phyloP scores from a whole-genome alignment of 345 rosid species.

The Cardamine resedifolia region DNA sequence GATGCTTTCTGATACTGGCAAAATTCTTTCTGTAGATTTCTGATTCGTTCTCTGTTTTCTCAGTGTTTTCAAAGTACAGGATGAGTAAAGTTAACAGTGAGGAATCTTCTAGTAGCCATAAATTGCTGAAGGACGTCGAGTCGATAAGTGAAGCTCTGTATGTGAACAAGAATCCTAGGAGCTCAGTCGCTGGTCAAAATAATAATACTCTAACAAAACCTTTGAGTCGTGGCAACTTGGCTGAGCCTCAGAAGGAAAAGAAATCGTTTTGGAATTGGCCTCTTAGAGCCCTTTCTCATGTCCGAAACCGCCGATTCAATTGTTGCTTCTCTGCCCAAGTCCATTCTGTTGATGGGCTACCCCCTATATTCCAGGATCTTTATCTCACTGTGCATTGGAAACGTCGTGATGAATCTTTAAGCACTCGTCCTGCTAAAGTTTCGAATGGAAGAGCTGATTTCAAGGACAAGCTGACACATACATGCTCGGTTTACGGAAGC shows the following conservation, averaged over 20 bases:
- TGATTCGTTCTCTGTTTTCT: not conserved
- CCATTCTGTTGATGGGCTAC: constrained; percentile 68
- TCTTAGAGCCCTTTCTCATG: constrained; percentile 69
- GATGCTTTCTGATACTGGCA: constrained; percentile 6
- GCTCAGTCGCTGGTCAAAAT: constrained; percentile 40
- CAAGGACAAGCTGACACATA: constrained; percentile 69
- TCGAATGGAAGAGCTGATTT: constrained; percentile 64
- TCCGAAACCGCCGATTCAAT: constrained; percentile 61
- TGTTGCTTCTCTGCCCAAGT: constrained; percentile 84
- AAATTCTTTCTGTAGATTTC: constrained; percentile 7
- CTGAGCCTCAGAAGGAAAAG: constrained; percentile 64
- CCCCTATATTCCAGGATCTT: constrained; percentile 50
- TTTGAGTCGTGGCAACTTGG: constrained; percentile 47
- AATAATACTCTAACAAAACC: constrained; percentile 43
- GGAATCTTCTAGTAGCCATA: constrained; percentile 52
- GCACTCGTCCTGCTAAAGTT: constrained; percentile 64
- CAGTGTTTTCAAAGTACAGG: constrained; percentile 35
- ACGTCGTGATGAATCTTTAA: constrained; percentile 74
- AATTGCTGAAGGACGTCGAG: constrained; percentile 71
- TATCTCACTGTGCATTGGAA: constrained; percentile 82
- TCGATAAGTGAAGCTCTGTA: constrained; percentile 75
- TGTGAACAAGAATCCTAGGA: constrained; percentile 47
- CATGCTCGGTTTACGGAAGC: constrained; percentile 77
- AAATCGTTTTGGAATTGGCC: constrained; percentile 93
- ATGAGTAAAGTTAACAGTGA: constrained; percentile 54